Base-by-base conservation (phyloP, 2,329 filamentous ascomycete genomes). In the Monosporascus cannonballus region DNA sequence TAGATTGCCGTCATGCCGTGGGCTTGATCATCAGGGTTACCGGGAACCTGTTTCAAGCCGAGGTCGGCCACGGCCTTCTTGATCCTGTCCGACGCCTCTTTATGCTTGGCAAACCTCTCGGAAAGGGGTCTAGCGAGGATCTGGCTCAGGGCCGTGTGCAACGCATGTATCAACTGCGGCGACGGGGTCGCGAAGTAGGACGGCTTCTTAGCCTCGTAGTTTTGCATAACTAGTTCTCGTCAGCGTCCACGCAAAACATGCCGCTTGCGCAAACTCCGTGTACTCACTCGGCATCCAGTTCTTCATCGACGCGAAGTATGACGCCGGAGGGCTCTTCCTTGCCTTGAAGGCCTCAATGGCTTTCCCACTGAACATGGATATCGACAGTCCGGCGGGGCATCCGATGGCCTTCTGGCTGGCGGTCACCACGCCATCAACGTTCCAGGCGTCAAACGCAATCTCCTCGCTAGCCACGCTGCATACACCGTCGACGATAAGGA, bases 1-100 rank as follows among this genome's bases (percentile, higher is more conserved):
- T 94, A 96, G 61, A 99, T 94, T 54, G 94, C 93, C 3, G 94
- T 99, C 94, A 99, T 99, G 64, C 89, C 91, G 70, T 96, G 93
- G 42, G 94, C 91, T 75, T 97, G 93, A 72, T 96, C 88, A 64
- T 93, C 90, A 0, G 89, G 87, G 70, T 93, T 89, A 37, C 81
- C 72, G 22, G 94, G 92, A 38, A 99, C 79, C 69, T 96, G 89
- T 74, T 90, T 88, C 54, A 99, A 79, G 4, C 94, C 94, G 37
- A 97, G 77, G 49, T 88, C 86, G 5, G 83, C 74, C 49, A 96
- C 78, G 18, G 88, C 84, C 67, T 89, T 84, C 82, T 99, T 97
- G 69, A 97, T 84, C 69, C 84, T 87, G 71, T 94, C 83, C 1
- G 90, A 96, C 7, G 85, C 83, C 58, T 85, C 84, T 59, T 81